These are phyloP conservation scores for Trypanosoma platydactyli DNA, from an alignment of 208 protist species.

Conservation along the genomic window DNA sequence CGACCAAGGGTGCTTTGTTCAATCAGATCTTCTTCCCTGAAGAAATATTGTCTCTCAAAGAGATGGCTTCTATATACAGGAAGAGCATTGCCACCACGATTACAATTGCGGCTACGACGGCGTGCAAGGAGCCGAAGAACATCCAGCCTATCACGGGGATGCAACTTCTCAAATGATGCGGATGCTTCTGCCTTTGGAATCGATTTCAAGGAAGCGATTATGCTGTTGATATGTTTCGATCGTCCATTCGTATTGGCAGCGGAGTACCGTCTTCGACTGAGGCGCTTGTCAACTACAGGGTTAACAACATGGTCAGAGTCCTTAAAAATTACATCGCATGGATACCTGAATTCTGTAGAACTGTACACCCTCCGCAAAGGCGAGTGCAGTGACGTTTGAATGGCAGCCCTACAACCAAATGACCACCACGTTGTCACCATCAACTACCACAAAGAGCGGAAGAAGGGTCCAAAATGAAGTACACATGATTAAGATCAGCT, in stretches of 20 bases:
- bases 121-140: slow-evolving; percentile 51
- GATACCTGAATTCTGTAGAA: not conserved
- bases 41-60: slow-evolving; percentile 77
- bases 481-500: not conserved
- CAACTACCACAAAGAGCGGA: slow-evolving; percentile 14
- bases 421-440: slow-evolving; percentile 9
- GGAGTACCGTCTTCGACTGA: slow-evolving; percentile 60
- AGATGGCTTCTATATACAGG: slow-evolving; percentile 52
- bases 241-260: slow-evolving; percentile 62
- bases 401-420: not conserved
- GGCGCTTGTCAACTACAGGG: slow-evolving; percentile 23
- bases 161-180: slow-evolving; percentile 46
- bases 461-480: slow-evolving; percentile 11
- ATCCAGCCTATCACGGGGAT: slow-evolving; percentile 69
- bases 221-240: slow-evolving; percentile 40
- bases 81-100: slow-evolving; percentile 29
- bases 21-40: slow-evolving; percentile 72
- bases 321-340: not conserved
- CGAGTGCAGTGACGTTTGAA: not conserved
- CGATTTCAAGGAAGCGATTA: slow-evolving; percentile 51
- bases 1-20: slow-evolving; percentile 80
- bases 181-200: slow-evolving; percentile 33
- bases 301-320: not conserved
- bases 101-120: slow-evolving; percentile 20
- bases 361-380: slow-evolving; percentile 12